A percentile compares a stretch with the other conserved stretches of the same genome.
phyloP scores from a whole-genome alignment of 129 eudicot species.

The Logfia minima region DNA sequence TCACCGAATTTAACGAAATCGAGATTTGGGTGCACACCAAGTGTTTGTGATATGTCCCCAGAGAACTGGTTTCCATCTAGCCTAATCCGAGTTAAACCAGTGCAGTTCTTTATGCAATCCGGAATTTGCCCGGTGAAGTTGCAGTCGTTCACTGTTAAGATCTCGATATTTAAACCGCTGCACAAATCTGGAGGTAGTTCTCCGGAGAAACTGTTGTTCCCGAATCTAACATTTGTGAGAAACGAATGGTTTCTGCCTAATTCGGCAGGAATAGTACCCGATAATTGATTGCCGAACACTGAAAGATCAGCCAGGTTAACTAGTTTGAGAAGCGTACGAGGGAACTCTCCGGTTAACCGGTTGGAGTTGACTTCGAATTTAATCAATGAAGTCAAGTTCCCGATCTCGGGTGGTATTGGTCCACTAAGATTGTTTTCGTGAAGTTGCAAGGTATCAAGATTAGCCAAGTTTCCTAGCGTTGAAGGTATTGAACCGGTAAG shows the following conservation, averaged over 20 bases:
- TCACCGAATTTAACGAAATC: slow-evolving; percentile 41
- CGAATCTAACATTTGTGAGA: slow-evolving; percentile 56
- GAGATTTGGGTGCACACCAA: slow-evolving; percentile 58
- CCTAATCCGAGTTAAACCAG: slow-evolving; percentile 42
- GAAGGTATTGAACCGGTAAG: slow-evolving; percentile 58
- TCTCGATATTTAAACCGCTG: slow-evolving; percentile 40
- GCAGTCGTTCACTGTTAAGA: slow-evolving; percentile 53
- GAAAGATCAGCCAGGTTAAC: slow-evolving; percentile 35
- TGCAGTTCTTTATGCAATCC: slow-evolving; percentile 60
- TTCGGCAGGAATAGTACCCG: slow-evolving; percentile 47
- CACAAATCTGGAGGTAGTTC: slow-evolving; percentile 47
- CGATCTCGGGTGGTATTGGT: slow-evolving; percentile 49
- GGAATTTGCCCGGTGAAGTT: slow-evolving; percentile 60
- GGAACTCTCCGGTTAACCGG: slow-evolving; percentile 59
- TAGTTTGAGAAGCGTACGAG: slow-evolving; percentile 48
- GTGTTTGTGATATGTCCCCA: slow-evolving; percentile 61
- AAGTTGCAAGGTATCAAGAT: slow-evolving; percentile 39
- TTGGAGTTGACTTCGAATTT: slow-evolving; percentile 47
- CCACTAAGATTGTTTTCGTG: slow-evolving; percentile 54
- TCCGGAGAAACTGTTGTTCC: slow-evolving; percentile 68
- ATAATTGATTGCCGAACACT: slow-evolving; percentile 39
- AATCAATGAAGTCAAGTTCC: slow-evolving; percentile 47
- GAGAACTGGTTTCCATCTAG: slow-evolving; percentile 61
- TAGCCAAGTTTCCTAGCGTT: slow-evolving; percentile 49
- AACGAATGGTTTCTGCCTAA: slow-evolving; percentile 49